Conservation (phyloP, 495 filamentous ascomycete genomes). For the Penicillium angulare region DNA sequence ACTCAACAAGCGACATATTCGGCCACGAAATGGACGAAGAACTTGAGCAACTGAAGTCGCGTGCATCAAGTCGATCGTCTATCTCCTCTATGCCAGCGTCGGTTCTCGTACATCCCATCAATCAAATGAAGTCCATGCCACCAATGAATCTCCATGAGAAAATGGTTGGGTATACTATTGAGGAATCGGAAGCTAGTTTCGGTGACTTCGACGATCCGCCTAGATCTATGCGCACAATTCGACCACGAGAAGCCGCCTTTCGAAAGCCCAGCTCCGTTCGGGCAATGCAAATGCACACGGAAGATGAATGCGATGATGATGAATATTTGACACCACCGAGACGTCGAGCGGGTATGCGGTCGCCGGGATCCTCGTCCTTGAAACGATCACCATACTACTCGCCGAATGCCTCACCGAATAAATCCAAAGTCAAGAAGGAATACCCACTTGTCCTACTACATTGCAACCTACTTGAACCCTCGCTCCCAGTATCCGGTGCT, state of each 20-base stretch:
- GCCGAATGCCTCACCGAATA: conserved; percentile 42
- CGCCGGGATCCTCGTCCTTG: conserved; percentile 32
- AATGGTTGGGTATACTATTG: conserved; percentile 21
- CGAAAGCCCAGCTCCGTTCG: conserved; percentile 73
- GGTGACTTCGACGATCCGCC: conserved; percentile 18
- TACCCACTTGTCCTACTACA: conserved; percentile 84
- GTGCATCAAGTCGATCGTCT: conserved; percentile 45
- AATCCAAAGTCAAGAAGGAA: conserved; percentile 59
- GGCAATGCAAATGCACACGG: conserved; percentile 72
- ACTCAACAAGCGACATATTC: conserved; percentile 32
- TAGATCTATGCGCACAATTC: conserved; percentile 26
- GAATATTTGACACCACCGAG: conserved; percentile 38
- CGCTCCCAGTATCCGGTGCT: conserved; percentile 61
- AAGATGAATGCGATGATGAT: conserved; percentile 42
- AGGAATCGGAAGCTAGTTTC: conserved; percentile 24
- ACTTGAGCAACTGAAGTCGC: conserved; percentile 26
- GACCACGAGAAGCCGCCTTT: conserved; percentile 49
- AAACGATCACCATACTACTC: conserved; percentile 46
- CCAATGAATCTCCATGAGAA: conserved; percentile 17
- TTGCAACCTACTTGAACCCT: conserved; percentile 74
- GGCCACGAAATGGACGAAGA: conserved; percentile 33
- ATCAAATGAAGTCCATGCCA: conserved; percentile 18
- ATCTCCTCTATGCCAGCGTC: conserved; percentile 43
- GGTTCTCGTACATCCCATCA: conserved; percentile 31
- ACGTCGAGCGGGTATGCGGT: conserved; percentile 34